Base-by-base conservation (phyloP, 495 filamentous ascomycete genomes). In the Neurospora discreta region DNA sequence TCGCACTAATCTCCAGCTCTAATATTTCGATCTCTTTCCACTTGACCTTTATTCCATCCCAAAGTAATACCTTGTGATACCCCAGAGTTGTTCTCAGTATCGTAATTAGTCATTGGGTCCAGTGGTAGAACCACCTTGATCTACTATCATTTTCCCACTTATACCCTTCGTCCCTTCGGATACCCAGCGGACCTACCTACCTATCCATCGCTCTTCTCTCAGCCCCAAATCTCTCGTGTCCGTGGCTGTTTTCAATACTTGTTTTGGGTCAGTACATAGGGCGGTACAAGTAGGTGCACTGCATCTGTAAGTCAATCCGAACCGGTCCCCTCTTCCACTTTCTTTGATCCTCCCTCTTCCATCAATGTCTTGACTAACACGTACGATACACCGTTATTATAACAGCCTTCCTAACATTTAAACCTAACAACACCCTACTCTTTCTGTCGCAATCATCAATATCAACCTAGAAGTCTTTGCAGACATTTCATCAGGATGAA, bases 401-500 rank as follows among this genome's bases (percentile, higher is more conserved):
- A 33, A 65, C 52, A 65, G 52, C 52, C 3, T 36, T 65, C 18
- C 8, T 65, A 33, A 65, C 15, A 26, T 33, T 33, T 65, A 33
- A 65, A 65, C 26, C 26, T 65, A 65, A 65, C 33, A 65, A 9
- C 33, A 65, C 7, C 52, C 52, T 60, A 16, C 52, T 1, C 8
- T 65, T 65, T 13, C 5, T 65, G 52, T 65, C 33, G 18, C 52
- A 65, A 33, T 13, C 52, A 65, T 65, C 33, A 30, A 1, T 65
- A 65, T 33, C 52, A 65, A 65, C 52, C 52, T 65, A 65, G 33
- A 65, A 65, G 13, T 30, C 26, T 18, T 16, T 33, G 1, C 52
- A 30, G 26, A 65, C 52, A 33, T 26, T 36, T 65, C 13, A 33
- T n/a, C 72, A 75, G 68, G 39, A 75, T 75, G 74, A 73, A 70